A percentile compares a stretch with the other conserved stretches of the same genome.
These are phyloP conservation scores for Neurospora pannonica DNA, from an alignment of 495 filamentous ascomycete species.

Conservation along the genomic window DNA sequence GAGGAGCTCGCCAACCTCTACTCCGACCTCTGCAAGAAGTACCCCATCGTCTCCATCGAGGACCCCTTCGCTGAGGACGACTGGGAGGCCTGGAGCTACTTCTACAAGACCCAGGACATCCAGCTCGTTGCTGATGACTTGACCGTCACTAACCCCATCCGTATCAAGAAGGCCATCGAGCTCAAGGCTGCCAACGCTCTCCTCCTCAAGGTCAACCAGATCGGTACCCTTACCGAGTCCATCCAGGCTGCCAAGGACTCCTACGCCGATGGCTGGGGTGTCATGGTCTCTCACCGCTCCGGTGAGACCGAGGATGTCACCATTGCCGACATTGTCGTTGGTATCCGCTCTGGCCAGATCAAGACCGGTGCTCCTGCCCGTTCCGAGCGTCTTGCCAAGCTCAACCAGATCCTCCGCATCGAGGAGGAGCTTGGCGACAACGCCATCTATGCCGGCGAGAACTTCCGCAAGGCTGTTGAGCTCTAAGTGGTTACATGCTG, in stretches of 20 bases:
- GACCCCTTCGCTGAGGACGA: conserved; percentile 65
- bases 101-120: conserved; percentile 97
- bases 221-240: conserved; percentile 94
- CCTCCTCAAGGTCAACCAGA: conserved; percentile 99
- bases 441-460: conserved; percentile 81
- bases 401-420: conserved; percentile 99
- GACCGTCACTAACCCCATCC: conserved; percentile 95
- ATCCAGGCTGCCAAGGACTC: conserved; percentile 99
- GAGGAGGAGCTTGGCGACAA: conserved; percentile 96
- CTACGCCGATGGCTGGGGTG: conserved; percentile 92
- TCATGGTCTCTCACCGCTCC: conserved; percentile 99
- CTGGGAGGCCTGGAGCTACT: conserved; percentile 99
- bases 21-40: conserved; percentile 78
- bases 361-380: conserved; percentile 96
- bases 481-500: conserved; percentile 41
- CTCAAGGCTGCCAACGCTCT: conserved; percentile 97
- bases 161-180: conserved; percentile 99
- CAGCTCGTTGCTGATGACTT: conserved; percentile 93
- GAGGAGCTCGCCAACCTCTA: conserved; percentile 95
- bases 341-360: conserved; percentile 93
- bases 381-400: conserved; percentile 97
- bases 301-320: conserved; percentile 99
- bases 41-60: conserved; percentile 85
- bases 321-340: conserved; percentile 94
- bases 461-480: conserved; percentile 84